phyloP scores from a whole-genome alignment of 805 yeast genomes.

The Yarrowia osloensis region DNA sequence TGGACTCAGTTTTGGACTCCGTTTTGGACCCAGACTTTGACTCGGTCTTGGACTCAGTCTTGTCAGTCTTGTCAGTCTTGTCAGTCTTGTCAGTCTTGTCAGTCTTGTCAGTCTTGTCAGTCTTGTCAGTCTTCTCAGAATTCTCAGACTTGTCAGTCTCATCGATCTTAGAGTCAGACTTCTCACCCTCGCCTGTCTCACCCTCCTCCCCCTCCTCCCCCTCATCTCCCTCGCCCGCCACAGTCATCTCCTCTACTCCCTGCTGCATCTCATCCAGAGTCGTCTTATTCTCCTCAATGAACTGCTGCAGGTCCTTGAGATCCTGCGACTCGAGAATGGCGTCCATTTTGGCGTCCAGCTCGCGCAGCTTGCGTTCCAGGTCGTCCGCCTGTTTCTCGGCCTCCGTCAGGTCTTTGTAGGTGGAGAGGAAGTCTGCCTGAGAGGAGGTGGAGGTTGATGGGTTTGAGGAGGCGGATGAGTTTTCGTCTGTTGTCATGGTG shows the following conservation, averaged over 20 bases:
- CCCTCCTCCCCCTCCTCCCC: not conserved
- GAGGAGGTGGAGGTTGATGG: not conserved
- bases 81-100: no score
- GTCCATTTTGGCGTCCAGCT: slow-evolving; percentile 28
- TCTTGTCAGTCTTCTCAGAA: no score
- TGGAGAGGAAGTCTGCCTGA: slow-evolving; percentile 50
- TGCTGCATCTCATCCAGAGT: not conserved
- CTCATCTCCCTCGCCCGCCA: not conserved
- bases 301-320: not conserved
- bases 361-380: slow-evolving; percentile 30
- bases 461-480: not conserved
- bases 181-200: not conserved
- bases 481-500: not conserved
- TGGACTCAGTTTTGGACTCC: no score
- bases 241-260: not conserved
- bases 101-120: no score
- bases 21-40: no score
- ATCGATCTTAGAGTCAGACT: not conserved
- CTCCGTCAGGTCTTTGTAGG: slow-evolving; percentile 61
- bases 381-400: slow-evolving; percentile 68
- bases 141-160: no score
- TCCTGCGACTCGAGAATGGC: slow-evolving; percentile 22
- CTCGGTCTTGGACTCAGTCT: no score
- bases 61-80: no score
- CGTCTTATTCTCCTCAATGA: not conserved